phyloP scores from a whole-genome alignment of 2,329 filamentous ascomycete species.

The Aspergillus ruber region DNA sequence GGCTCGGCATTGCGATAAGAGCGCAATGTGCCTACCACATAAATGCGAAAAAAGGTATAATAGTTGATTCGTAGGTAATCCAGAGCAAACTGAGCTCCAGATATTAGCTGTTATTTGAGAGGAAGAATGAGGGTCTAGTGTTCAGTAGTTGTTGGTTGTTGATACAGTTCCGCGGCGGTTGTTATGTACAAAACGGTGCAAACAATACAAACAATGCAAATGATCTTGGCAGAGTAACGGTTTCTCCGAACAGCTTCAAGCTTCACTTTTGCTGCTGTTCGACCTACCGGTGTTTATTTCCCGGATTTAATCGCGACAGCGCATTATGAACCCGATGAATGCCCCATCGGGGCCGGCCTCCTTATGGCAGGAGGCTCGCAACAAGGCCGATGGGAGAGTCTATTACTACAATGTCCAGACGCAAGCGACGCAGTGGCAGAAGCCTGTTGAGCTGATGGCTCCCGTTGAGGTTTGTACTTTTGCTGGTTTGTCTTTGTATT shows the following conservation, averaged over 20 bases:
- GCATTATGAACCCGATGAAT: slow-evolving; percentile 50
- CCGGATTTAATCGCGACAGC: neutral
- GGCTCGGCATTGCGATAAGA: slow-evolving; percentile 26
- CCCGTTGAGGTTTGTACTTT: slow-evolving; percentile 61
- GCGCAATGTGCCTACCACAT: slow-evolving; percentile 7
- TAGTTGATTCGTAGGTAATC: neutral
- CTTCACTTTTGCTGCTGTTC: slow-evolving; percentile 14
- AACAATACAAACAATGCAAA: slow-evolving; percentile 25
- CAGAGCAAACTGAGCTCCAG: neutral
- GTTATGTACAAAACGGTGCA: no score
- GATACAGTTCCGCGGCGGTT: slow-evolving; percentile 1
- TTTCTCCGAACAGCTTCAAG: slow-evolving; percentile 14
- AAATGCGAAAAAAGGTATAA: neutral
- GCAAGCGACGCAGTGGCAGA: slow-evolving; percentile 88
- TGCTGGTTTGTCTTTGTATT: slow-evolving; percentile 3
- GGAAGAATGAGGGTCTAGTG: neutral
- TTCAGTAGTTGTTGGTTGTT: neutral
- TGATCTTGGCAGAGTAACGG: slow-evolving; percentile 8
- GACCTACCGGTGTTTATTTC: neutral
- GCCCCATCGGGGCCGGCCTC: slow-evolving; percentile 47
- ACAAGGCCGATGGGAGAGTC: slow-evolving; percentile 64
- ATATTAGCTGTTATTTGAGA: neutral
- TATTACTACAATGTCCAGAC: slow-evolving; percentile 90
- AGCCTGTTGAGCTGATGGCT: slow-evolving; percentile 83
- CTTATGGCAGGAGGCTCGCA: slow-evolving; percentile 75